Conservation (phyloP, 2,329 filamentous ascomycete species). For the Biscogniauxia mediterranea region DNA sequence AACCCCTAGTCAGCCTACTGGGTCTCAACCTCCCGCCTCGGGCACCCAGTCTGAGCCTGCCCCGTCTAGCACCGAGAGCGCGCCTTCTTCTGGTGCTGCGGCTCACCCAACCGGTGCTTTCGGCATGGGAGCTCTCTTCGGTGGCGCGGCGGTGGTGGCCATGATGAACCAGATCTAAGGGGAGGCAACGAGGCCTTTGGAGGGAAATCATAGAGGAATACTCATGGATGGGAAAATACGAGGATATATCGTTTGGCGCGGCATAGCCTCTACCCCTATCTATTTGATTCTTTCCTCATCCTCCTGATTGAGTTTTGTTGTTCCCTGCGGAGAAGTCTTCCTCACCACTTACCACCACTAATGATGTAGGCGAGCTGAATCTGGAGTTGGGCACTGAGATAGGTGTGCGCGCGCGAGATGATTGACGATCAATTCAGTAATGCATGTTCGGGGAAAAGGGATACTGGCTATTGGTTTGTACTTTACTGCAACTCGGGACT, state of each 20-base stretch:
- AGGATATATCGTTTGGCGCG: neutral
- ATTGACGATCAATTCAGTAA: neutral
- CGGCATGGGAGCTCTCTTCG: slow-evolving; percentile 17
- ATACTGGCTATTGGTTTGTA: neutral
- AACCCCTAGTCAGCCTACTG: slow-evolving; percentile 2
- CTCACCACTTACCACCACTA: neutral
- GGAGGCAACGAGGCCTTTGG: neutral
- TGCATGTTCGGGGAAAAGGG: neutral
- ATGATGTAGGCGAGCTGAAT: neutral
- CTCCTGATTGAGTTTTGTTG: neutral
- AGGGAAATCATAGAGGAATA: neutral
- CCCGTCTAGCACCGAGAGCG: neutral
- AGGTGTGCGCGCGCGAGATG: neutral
- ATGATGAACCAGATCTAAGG: slow-evolving; percentile 19
- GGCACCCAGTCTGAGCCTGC: slow-evolving; percentile 1
- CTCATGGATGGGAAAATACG: neutral
- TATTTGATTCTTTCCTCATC: neutral
- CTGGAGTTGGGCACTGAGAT: neutral
- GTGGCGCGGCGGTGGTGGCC: slow-evolving; percentile 17
- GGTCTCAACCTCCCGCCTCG: slow-evolving; percentile 6
- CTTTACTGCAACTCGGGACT: neutral
- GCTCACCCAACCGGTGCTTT: slow-evolving; percentile 12
- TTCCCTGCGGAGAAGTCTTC: neutral
- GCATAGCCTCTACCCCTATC: neutral
- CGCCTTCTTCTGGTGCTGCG: slow-evolving; percentile 6